Percentiles rank a stretch among this genome's conserved stretches.
phyloP scores from a whole-genome alignment of 495 filamentous ascomycete genomes.

The Neurospora sp. region DNA sequence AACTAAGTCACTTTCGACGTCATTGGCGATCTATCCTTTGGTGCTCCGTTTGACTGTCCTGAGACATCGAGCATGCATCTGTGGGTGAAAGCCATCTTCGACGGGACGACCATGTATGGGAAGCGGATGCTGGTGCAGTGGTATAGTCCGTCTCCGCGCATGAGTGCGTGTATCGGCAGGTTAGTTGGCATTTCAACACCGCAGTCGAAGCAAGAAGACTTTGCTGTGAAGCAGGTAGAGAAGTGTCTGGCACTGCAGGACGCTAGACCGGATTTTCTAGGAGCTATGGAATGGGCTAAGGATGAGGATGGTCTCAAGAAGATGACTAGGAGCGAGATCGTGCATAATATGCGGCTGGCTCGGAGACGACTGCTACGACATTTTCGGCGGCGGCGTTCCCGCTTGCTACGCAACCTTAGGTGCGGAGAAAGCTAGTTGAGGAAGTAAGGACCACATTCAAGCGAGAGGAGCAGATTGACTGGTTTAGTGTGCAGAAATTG shows the following conservation, averaged over 20 bases:
- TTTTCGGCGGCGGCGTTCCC: constrained; percentile 39
- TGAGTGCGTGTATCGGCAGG: neutral
- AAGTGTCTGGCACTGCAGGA: constrained; percentile 16
- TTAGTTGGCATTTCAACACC: neutral
- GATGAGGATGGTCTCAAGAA: neutral
- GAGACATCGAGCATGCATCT: constrained; percentile 21
- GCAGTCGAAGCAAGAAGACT: constrained; percentile 11
- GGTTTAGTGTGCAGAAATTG: constrained; percentile 31
- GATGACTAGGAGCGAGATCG: constrained; percentile 9
- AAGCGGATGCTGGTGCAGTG: neutral
- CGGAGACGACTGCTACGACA: constrained; percentile 48
- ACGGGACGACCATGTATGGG: neutral
- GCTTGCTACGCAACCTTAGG: constrained; percentile 33
- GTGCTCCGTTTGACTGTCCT: constrained; percentile 45
- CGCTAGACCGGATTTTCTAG: constrained; percentile 31
- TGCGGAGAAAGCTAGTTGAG: constrained; percentile 25
- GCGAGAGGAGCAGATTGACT: constrained; percentile 36
- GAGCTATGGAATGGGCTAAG: constrained; percentile 20
- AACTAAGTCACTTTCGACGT: constrained; percentile 51
- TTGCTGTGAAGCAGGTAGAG: constrained; percentile 15
- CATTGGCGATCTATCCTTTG: constrained; percentile 50
- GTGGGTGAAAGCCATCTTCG: constrained; percentile 28
- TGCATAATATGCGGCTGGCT: constrained; percentile 22
- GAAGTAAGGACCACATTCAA: constrained; percentile 44
- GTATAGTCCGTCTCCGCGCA: neutral